phyloP scores from a whole-genome alignment of 1,139 yeast genomes.

The Kodamaea arcana region DNA sequence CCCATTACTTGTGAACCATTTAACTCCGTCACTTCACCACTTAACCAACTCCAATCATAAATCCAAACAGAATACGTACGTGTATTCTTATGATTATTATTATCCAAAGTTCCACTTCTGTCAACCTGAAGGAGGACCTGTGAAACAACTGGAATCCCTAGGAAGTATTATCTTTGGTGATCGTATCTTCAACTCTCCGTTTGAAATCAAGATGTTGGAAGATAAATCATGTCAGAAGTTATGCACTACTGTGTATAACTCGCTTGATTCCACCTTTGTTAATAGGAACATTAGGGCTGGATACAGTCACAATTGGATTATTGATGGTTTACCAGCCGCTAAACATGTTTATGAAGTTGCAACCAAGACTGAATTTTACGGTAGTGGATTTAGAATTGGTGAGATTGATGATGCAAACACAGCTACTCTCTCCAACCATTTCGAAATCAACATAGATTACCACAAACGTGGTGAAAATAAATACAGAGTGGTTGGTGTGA shows the following conservation, averaged over 20 bases:
- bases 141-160: constrained; percentile 80
- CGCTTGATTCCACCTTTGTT: constrained; percentile 67
- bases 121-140: constrained; percentile 62
- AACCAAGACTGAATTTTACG: constrained; percentile 61
- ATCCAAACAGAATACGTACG: constrained; percentile 44
- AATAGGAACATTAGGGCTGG: constrained; percentile 76
- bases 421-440: constrained; percentile 74
- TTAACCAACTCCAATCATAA: constrained; percentile 25
- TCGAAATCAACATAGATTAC: constrained; percentile 72
- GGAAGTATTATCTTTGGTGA: constrained; percentile 96
- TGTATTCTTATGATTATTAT: constrained; percentile 82
- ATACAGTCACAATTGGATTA: constrained; percentile 85
- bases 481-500: constrained; percentile 87
- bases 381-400: constrained; percentile 82
- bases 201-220: constrained; percentile 72
- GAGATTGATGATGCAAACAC: constrained; percentile 41
- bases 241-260: constrained; percentile 59
- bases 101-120: constrained; percentile 83
- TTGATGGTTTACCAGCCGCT: constrained; percentile 95
- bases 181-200: constrained; percentile 90
- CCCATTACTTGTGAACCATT: constrained; percentile 80
- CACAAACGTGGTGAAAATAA: constrained; percentile 68
- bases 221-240: constrained; percentile 60
- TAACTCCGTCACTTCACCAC: constrained; percentile 72
- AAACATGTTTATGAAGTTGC: constrained; percentile 50